Base-by-base conservation (phyloP, 2,329 filamentous ascomycete species). In the Cladosporium sp. region DNA sequence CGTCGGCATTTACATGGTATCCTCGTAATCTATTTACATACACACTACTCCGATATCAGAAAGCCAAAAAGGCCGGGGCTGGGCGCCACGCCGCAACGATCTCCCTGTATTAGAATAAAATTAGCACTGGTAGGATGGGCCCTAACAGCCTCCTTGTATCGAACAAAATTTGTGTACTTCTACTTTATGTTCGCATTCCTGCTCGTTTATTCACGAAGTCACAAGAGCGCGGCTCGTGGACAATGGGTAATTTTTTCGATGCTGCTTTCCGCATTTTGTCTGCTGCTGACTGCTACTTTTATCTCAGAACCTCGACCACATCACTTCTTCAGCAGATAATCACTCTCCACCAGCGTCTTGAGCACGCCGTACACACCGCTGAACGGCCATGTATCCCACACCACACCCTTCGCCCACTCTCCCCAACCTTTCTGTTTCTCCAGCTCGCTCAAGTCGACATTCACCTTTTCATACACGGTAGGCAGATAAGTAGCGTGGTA, bases 401-500 rank as follows among this genome's bases (percentile, higher is more conserved):
- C 18, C 56, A 64, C 49, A 62, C 64, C 39, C 23, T 32, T 28
- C 63, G 43, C 54, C 54, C 63, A 53, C 25, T 65, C 43, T 21
- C 28, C 54, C 63, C 63, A 65, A 1, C 54, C 48, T 56, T 58
- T 28, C 56, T 65, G 36, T 6, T 18, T 58, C 30, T 43, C 43
- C 30, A 58, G 28, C 34, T 28, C 48, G 36, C 36, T 67, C 28
- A 74, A 73, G 73, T 76, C 69, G 7, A 85, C 84, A 70, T 83
- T 85, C 26, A 90, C 86, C 77, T 91, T 91, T 70, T 91, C 87
- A 67, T 87, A 90, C 1, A 91, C 87, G 32, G 79, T 87, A 0
- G 87, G 88, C 67, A 91, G 72, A 57, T 85, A 83, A 1, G 78
- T 78, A 0, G 89, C 89, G 5, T 80, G 77, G 71, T 90, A 91